Conservation (phyloP, 352 stramenopile species). For the Peronospora destructor region DNA sequence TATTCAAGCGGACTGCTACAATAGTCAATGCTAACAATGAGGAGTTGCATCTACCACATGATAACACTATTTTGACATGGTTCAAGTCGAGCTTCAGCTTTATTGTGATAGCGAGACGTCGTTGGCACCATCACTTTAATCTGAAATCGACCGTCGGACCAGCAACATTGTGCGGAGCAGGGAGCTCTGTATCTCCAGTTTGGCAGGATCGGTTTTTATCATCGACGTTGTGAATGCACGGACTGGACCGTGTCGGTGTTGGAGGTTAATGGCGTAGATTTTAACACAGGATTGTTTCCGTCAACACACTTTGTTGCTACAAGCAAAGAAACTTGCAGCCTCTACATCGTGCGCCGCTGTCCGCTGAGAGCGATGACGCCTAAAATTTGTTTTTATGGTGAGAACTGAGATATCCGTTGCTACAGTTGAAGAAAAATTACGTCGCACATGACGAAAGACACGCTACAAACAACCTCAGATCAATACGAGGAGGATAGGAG, state of each 20-base stretch:
- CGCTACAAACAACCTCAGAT: constrained; percentile 27
- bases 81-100: too few species aligned
- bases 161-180: constrained; percentile 5
- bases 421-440: background rate
- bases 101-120: too few species aligned
- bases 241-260: constrained; percentile 78
- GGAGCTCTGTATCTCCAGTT: constrained; percentile 25
- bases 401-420: too few species aligned
- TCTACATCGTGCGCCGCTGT: constrained; percentile 26
- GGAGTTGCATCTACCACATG: too few species aligned
- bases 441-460: constrained; percentile 34
- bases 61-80: too few species aligned
- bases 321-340: constrained; percentile 10
- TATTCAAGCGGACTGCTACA: too few species aligned
- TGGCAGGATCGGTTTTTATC: constrained; percentile 43
- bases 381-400: too few species aligned
- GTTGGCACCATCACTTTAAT: constrained; percentile 21
- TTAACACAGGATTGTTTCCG: constrained; percentile 22
- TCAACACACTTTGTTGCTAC: constrained; percentile 58
- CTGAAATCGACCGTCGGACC: constrained; percentile 12
- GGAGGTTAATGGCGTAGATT: constrained; percentile 47
- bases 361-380: constrained; percentile 1
- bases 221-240: constrained; percentile 48
- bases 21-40: too few species aligned
- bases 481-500: constrained; percentile 28